Evolutionary conservation across 169 alveolate species (phyloP).

Genomic region (Plasmodium billcollinsi): DNA sequence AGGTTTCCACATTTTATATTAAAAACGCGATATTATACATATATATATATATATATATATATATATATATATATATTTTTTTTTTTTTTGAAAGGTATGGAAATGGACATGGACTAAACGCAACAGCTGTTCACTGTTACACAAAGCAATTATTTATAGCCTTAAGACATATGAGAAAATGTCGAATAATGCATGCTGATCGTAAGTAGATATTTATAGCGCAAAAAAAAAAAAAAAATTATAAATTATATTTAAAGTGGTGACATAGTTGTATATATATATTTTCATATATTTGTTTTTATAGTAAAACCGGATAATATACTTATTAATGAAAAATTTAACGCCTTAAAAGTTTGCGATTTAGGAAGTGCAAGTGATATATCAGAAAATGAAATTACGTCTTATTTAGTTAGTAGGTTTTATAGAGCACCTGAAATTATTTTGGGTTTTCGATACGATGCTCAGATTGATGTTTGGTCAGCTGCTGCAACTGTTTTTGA

Average conservation of each 20-base stretch:
- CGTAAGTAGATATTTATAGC: conserved; percentile 77
- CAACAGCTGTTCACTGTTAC: conserved; percentile 87
- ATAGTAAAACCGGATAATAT: conserved; percentile 97
- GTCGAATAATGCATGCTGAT: conserved; percentile 91
- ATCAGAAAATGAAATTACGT: conserved; percentile 92
- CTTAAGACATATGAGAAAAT: conserved; percentile 86
- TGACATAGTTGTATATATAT: background rate
- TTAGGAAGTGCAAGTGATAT: conserved; percentile 95
- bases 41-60: conserved; percentile 17
- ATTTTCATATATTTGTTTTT: background rate
- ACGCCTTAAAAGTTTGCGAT: conserved; percentile 95
- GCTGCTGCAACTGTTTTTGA: conserved; percentile 97
- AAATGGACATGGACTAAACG: conserved; percentile 87
- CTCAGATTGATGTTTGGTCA: conserved; percentile 96
- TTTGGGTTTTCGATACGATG: conserved; percentile 93
- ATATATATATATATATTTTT: background rate
- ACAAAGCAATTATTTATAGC: conserved; percentile 90
- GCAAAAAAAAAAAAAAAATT: background rate
- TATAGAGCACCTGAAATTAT: conserved; percentile 99
- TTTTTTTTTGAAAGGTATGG: conserved; percentile 82
- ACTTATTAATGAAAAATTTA: conserved; percentile 89
- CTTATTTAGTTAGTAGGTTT: conserved; percentile 95
- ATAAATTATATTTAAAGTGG: background rate
- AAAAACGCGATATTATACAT: background rate
- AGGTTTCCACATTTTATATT: background rate